Evolutionary conservation across 345 rosid genomes (phyloP).

Genomic region (Aquilaria sinensis): DNA sequence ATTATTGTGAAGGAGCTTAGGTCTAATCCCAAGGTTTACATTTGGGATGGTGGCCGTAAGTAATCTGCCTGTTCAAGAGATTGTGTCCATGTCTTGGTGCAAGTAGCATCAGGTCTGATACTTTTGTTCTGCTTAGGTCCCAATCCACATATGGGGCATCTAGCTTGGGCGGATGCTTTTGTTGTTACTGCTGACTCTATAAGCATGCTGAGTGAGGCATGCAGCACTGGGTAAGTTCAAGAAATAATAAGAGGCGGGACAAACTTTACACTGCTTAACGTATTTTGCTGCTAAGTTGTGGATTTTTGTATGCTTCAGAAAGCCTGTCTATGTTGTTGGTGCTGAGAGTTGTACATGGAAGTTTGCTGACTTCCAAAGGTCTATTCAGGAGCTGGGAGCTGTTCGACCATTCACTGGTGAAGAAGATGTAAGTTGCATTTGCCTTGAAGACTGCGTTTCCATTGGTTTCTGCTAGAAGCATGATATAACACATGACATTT

Average conservation of each 20-base stretch:
- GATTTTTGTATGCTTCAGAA: conserved; percentile 32
- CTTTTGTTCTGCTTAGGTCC: conserved; percentile 39
- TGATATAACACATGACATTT: too few species aligned
- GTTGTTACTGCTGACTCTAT: conserved; percentile 92
- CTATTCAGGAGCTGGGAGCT: conserved; percentile 58
- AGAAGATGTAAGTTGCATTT: conserved; percentile 63
- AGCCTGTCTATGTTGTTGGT: conserved; percentile 81
- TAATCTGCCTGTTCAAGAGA: neutral
- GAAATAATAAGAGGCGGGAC: too few species aligned
- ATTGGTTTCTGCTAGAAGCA: neutral
- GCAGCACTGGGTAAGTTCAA: conserved; percentile 75
- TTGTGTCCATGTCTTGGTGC: neutral
- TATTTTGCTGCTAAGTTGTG: too few species aligned
- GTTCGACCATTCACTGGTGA: conserved; percentile 69
- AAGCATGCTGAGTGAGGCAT: conserved; percentile 96
- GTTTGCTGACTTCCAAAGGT: conserved; percentile 71
- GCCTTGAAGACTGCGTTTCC: neutral
- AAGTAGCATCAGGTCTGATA: conserved; percentile 10
- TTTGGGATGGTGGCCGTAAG: conserved; percentile 82
- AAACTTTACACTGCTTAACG: too few species aligned
- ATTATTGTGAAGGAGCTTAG: conserved; percentile 43
- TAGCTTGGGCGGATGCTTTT: conserved; percentile 93
- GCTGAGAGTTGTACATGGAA: conserved; percentile 84
- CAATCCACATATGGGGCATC: conserved; percentile 89
- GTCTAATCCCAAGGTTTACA: conserved; percentile 54